A percentile compares a stretch with the other conserved stretches of the same genome.
Conservation (phyloP, 2,329 filamentous ascomycete species). For the Paecilomyces variotii region DNA sequence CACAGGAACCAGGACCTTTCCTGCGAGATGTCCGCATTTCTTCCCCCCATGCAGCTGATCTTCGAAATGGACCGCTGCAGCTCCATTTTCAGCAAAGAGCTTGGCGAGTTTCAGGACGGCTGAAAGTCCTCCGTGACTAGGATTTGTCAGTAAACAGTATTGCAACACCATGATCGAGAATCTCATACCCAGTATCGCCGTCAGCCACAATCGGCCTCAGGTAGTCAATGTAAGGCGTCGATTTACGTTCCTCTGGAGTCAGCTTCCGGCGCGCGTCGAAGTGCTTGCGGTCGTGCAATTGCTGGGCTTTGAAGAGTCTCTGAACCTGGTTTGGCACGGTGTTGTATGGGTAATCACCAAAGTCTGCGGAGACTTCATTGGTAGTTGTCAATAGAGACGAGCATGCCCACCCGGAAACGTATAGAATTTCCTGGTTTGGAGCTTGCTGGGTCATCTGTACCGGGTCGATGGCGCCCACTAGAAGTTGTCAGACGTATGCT, state of each 20-base stretch:
- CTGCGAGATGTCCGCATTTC: slow-evolving; percentile 94
- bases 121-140: slow-evolving; percentile 76
- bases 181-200: slow-evolving; percentile 68
- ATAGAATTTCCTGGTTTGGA: slow-evolving; percentile 88
- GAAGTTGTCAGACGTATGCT: background rate
- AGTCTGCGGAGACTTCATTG: slow-evolving; percentile 95
- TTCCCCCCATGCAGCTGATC: slow-evolving; percentile 97
- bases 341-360: slow-evolving; percentile 98
- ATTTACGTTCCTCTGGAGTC: slow-evolving; percentile 61
- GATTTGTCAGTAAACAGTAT: background rate
- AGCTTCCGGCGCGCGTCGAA: slow-evolving; percentile 80
- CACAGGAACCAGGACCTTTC: slow-evolving; percentile 88
- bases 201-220: slow-evolving; percentile 92
- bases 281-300: slow-evolving; percentile 92
- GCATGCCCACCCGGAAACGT: slow-evolving; percentile 96
- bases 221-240: slow-evolving; percentile 82
- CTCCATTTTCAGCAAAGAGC: slow-evolving; percentile 93
- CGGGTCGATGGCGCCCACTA: slow-evolving; percentile 94
- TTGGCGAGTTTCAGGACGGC: slow-evolving; percentile 95
- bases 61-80: slow-evolving; percentile 93
- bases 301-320: slow-evolving; percentile 90
- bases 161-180: background rate
- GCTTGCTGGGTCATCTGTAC: slow-evolving; percentile 99
- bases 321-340: slow-evolving; percentile 98
- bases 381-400: slow-evolving; percentile 87